These are phyloP conservation scores for Euclidium syriacum DNA, from an alignment of 345 rosid genomes.

Conservation along the genomic window DNA sequence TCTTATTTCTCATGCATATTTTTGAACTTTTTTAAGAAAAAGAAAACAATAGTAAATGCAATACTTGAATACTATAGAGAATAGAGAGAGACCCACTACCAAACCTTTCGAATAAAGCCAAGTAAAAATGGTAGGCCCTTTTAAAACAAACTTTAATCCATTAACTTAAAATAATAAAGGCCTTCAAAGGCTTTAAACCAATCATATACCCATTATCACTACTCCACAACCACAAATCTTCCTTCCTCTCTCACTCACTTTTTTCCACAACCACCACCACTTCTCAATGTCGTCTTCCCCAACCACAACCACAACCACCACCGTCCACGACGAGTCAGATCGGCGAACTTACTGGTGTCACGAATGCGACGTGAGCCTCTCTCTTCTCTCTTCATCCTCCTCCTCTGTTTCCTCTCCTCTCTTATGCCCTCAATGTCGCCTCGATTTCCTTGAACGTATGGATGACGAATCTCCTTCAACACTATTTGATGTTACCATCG, in stretches of 20 bases:
- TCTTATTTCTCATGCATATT: no score
- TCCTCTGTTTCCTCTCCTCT: slow-evolving; percentile 9
- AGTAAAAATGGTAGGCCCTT: slow-evolving; percentile 24
- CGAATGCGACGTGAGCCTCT: slow-evolving; percentile 55
- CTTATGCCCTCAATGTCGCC: slow-evolving; percentile 44
- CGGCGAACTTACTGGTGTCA: slow-evolving; percentile 57
- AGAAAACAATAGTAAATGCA: not conserved
- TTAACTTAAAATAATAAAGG: not conserved
- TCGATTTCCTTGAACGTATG: slow-evolving; percentile 34
- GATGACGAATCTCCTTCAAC: slow-evolving; percentile 31
- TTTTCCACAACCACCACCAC: slow-evolving; percentile 20
- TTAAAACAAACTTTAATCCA: not conserved
- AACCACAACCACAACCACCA: slow-evolving; percentile 7
- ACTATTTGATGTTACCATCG: slow-evolving; percentile 25
- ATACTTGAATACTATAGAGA: no score
- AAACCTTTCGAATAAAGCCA: slow-evolving; percentile 27
- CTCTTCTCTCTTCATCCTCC: slow-evolving; percentile 31
- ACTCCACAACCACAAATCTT: not conserved
- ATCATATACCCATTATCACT: slow-evolving; percentile 21
- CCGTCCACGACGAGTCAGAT: slow-evolving; percentile 17
- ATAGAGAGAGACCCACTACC: slow-evolving; percentile 12
- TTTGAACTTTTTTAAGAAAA: no score
- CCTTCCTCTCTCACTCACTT: not conserved
- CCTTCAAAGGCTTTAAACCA: not conserved
- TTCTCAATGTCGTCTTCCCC: slow-evolving; percentile 24